Percentiles rank a stretch among this genome's conserved stretches.
phyloP scores from a whole-genome alignment of 306 rosid genomes.

The Potentilla sterilis region DNA sequence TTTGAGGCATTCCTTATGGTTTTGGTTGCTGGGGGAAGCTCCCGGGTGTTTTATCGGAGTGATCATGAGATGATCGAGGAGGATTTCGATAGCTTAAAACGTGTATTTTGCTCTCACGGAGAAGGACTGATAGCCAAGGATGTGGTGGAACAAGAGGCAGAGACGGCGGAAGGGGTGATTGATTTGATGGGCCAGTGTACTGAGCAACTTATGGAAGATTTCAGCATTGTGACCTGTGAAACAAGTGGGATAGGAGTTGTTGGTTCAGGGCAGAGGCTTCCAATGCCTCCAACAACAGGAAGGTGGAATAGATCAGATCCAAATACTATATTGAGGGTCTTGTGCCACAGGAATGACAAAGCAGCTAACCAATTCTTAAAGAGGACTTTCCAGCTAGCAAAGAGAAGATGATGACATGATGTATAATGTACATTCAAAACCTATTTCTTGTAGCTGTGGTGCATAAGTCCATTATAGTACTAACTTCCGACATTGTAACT shows the following conservation, averaged over 20 bases:
- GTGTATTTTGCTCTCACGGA: conserved; percentile 62
- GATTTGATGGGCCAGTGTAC: conserved; percentile 64
- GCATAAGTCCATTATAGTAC: conserved; percentile 20
- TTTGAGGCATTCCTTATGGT: conserved; percentile 91
- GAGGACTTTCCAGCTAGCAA: conserved; percentile 76
- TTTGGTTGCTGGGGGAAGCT: conserved; percentile 80
- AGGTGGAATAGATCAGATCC: conserved; percentile 86
- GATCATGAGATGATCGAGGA: conserved; percentile 65
- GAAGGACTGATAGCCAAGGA: conserved; percentile 77
- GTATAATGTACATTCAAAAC: conserved; percentile 23
- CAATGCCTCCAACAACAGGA: conserved; percentile 92
- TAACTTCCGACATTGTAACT: conserved; percentile 13
- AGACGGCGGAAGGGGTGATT: conserved; percentile 67
- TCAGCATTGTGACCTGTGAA: conserved; percentile 68
- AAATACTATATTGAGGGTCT: conserved; percentile 79
- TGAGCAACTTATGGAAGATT: conserved; percentile 84
- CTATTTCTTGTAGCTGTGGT: neutral
- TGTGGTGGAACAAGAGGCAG: conserved; percentile 73
- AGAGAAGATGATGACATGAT: conserved; percentile 57
- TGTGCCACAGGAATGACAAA: conserved; percentile 79
- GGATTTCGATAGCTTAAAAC: conserved; percentile 71
- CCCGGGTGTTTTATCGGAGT: conserved; percentile 53
- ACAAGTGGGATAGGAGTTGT: conserved; percentile 64
- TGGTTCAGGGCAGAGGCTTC: conserved; percentile 60
- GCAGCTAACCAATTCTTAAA: conserved; percentile 74